Evolutionary conservation across 306 rosid genomes (phyloP).

Genomic region (Medicago ruthenica): DNA sequence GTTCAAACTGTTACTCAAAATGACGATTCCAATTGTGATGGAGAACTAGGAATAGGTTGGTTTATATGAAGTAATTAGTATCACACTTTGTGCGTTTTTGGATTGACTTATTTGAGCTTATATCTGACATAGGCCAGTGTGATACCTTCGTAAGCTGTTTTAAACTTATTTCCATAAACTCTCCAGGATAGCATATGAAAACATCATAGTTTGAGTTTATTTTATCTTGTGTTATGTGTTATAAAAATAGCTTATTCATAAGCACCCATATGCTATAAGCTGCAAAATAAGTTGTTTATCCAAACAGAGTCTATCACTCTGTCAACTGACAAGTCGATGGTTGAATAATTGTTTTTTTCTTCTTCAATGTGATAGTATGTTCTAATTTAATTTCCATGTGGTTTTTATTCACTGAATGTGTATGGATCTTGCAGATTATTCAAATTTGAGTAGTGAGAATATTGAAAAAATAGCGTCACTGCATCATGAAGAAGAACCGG

Average conservation of each 20-base stretch:
- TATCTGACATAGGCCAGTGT: too few species aligned
- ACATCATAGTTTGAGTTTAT: too few species aligned
- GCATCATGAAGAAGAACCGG: constrained; percentile 66
- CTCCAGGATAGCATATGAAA: too few species aligned
- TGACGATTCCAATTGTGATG: constrained; percentile 59
- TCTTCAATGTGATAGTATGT: background rate
- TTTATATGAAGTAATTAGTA: background rate
- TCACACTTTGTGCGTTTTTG: background rate
- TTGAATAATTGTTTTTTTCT: background rate
- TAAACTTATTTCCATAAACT: too few species aligned
- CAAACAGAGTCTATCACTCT: background rate
- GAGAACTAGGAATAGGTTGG: constrained; percentile 57
- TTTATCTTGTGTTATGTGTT: too few species aligned
- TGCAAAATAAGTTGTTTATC: too few species aligned
- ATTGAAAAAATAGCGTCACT: constrained; percentile 53
- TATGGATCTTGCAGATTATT: constrained; percentile 57
- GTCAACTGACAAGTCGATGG: background rate
- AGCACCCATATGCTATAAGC: too few species aligned
- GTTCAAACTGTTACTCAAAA: constrained; percentile 51
- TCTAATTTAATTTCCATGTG: background rate
- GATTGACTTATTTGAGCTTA: too few species aligned
- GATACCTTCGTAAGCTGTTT: too few species aligned
- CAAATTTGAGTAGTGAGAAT: constrained; percentile 54
- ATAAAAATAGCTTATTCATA: too few species aligned
- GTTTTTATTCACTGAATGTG: constrained; percentile 19